Conservation (phyloP, 1,284 basidiomycete species). For the Trametes pubescens region DNA sequence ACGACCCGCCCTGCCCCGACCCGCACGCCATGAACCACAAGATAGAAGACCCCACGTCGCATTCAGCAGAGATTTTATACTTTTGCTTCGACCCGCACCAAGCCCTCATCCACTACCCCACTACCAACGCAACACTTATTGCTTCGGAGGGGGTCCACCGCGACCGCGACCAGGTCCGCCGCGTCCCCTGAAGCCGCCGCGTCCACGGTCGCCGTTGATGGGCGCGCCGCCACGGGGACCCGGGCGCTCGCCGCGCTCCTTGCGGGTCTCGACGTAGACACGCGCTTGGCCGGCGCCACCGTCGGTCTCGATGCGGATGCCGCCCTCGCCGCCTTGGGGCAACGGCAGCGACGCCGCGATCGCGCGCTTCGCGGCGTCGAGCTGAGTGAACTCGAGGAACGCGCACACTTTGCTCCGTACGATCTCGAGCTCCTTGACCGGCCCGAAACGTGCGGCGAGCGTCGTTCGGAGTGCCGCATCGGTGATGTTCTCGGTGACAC, state of each 20-base stretch:
- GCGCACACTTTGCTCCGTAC: constrained; percentile 91
- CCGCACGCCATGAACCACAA: constrained; percentile 1
- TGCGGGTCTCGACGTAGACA: constrained; percentile 87
- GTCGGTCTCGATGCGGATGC: constrained; percentile 77
- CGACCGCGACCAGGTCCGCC: constrained; percentile 45
- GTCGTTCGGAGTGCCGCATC: constrained; percentile 64
- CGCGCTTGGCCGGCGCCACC: constrained; percentile 57
- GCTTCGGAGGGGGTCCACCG: constrained; percentile 42
- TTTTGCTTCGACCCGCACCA: constrained; percentile 27
- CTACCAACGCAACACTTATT: constrained; percentile 15
- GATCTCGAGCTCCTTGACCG: constrained; percentile 90
- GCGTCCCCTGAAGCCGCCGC: constrained; percentile 43
- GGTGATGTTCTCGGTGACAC: constrained; percentile 79
- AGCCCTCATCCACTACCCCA: constrained; percentile 2
- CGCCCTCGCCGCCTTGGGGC: constrained; percentile 85
- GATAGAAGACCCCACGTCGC: constrained; percentile 6
- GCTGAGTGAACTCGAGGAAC: constrained; percentile 87
- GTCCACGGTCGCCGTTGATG: constrained; percentile 42
- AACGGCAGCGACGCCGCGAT: constrained; percentile 76
- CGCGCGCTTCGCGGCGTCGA: constrained; percentile 87
- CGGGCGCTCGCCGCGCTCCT: constrained; percentile 84
- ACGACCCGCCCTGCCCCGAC: too few species aligned
- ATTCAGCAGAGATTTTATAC: constrained; percentile 32
- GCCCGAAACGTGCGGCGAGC: constrained; percentile 81
- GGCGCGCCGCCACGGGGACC: constrained; percentile 47